Evolutionary conservation across 1,139 yeast genomes (phyloP), one percentile per base, ranked within the genome.

Genomic region (Torulaspora globosa): DNA sequence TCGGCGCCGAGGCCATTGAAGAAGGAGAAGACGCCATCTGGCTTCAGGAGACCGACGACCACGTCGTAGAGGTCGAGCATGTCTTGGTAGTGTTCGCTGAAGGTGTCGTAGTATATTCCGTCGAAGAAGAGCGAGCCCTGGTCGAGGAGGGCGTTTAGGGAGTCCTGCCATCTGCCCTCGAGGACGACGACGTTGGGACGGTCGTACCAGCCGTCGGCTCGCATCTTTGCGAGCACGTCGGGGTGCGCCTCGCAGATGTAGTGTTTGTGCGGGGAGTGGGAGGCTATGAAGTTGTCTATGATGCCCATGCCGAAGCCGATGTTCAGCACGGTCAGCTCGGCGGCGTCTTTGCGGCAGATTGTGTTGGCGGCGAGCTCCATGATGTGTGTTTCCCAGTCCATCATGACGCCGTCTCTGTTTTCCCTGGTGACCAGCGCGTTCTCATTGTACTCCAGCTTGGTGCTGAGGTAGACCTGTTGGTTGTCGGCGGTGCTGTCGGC

Each of bases 301-400:
- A 90, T 89, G 2, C 97, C 97, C 96, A 90, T 87, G 1, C 97
- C 97, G 62, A 90, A 90, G 0, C 97, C 97, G 39, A 90, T 86
- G 59, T 90, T 90, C 40, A 90, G 70, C 2, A 90, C 78, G 21
- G 70, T 71, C 9, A 78, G 68, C 1, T 70, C 60, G 30, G 73
- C 76, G 4, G 63, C 65, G 11, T 60, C 53, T 11, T 28, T 5
- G 11, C 67, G 45, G 63, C 83, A 80, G 14, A 89, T 63, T 0
- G 89, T 70, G 23, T 83, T 80, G 47, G 95, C 84, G 1, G 95
- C 95, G 18, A 82, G 72, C 49, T 74, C 71, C 97, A 90, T 90
- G 46, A 90, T 73, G 24, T 80, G 79, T 3, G 80, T 75, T 65
- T 90, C 97, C 97, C 97, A 90, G 55, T 84, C 84, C 97, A 90